Conservation (phyloP, 2,329 filamentous ascomycete genomes). For the Metarhizium album region DNA sequence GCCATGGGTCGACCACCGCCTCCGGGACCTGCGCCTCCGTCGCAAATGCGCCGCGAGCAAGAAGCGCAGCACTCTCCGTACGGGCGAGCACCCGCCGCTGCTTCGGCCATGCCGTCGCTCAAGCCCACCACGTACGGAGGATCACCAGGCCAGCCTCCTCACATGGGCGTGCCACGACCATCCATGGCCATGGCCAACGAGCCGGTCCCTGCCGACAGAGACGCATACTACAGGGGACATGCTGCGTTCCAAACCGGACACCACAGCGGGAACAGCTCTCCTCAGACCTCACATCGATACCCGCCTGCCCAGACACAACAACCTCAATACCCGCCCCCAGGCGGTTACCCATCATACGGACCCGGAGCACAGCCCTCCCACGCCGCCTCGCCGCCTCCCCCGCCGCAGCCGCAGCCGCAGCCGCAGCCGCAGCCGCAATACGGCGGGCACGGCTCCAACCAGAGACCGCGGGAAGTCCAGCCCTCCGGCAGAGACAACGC, state of each 20-base stretch:
- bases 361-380: conserved; percentile 25
- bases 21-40: conserved; percentile 26
- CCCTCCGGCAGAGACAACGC: conserved; percentile 25
- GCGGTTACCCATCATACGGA: conserved; percentile 33
- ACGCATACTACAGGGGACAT: conserved; percentile 35
- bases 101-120: conserved; percentile 41
- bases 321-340: conserved; percentile 32
- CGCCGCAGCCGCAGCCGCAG: too few species aligned
- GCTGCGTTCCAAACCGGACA: conserved; percentile 24
- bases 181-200: conserved; percentile 30
- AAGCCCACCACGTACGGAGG: conserved; percentile 38
- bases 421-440: too few species aligned
- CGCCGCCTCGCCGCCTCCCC: conserved; percentile 42
- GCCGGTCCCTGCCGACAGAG: conserved; percentile 27
- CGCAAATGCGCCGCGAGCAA: conserved; percentile 37
- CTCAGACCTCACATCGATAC: conserved; percentile 37
- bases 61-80: conserved; percentile 39
- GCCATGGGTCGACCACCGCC: conserved; percentile 28
- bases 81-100: conserved; percentile 23
- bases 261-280: conserved; percentile 31
- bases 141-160: conserved; percentile 37
- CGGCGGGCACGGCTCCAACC: conserved; percentile 32
- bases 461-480: conserved; percentile 32
- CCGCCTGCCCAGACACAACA: conserved; percentile 29
- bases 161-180: conserved; percentile 33